A percentile compares a stretch with the other conserved stretches of the same genome.
These are phyloP conservation scores for Colletotrichum navitas DNA, from an alignment of 2,329 filamentous ascomycete species.

Conservation along the genomic window DNA sequence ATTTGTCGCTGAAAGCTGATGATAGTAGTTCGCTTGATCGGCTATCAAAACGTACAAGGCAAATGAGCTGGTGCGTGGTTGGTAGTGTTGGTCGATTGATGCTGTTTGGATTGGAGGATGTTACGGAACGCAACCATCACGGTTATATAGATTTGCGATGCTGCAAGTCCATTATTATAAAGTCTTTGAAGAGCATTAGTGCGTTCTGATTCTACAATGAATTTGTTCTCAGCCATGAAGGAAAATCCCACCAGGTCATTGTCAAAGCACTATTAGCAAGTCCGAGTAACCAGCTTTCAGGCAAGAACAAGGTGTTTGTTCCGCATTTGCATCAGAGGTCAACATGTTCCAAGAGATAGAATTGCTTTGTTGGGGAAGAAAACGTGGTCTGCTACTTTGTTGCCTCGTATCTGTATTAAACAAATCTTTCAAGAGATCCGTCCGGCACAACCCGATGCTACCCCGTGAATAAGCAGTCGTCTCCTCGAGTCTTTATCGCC, in stretches of 20 bases:
- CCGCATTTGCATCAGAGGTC: no score
- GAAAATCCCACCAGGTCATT: background rate
- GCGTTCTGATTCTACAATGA: background rate
- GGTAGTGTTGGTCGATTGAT: background rate
- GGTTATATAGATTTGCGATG: background rate
- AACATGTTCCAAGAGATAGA: no score
- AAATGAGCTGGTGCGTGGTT: background rate
- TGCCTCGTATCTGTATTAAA: background rate
- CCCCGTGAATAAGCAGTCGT: background rate
- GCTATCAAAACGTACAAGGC: background rate
- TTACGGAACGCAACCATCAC: background rate
- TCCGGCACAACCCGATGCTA: accelerated
- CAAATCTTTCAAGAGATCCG: background rate
- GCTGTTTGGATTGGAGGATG: background rate
- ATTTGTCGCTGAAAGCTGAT: background rate
- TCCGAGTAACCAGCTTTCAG: background rate
- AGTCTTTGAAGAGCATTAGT: background rate
- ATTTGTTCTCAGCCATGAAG: background rate
- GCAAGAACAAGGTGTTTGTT: background rate
- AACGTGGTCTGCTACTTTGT: background rate
- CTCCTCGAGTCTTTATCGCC: background rate
- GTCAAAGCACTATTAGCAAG: background rate
- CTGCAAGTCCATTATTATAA: background rate
- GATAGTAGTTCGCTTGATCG: background rate
- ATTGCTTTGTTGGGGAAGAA: no score